A percentile compares a stretch with the other conserved stretches of the same genome.
Evolutionary conservation across 2,329 filamentous ascomycete genomes (phyloP).

Genomic region (Neofusicoccum kwambonambiense): DNA sequence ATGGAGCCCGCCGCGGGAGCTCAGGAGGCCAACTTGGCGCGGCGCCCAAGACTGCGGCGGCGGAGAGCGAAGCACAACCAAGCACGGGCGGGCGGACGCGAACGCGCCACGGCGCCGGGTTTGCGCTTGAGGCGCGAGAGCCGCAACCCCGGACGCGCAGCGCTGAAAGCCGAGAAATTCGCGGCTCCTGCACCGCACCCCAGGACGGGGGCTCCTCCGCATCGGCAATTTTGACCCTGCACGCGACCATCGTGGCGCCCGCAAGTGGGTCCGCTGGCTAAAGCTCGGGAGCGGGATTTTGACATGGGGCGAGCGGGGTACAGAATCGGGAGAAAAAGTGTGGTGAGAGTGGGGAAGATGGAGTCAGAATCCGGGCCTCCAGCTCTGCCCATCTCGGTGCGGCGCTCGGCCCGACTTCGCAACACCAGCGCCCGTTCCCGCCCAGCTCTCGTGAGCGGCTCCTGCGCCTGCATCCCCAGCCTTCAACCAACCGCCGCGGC

Average conservation of each 20-base stretch:
- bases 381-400: neutral
- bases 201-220: neutral
- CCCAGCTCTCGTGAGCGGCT: neutral
- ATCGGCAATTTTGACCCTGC: slow-evolving; percentile 2
- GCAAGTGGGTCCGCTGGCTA: neutral
- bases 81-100: neutral
- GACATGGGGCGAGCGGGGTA: neutral
- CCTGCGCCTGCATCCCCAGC: too few species aligned
- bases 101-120: neutral
- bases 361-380: slow-evolving; percentile 11
- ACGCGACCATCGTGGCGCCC: neutral
- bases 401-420: neutral
- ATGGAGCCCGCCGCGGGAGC: neutral
- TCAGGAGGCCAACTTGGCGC: neutral
- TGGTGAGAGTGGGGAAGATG: neutral
- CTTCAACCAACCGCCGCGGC: neutral
- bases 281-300: neutral
- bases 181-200: too few species aligned
- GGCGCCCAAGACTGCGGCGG: neutral
- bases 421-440: neutral
- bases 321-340: neutral
- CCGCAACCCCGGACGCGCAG: neutral
- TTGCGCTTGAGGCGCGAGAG: too few species aligned
- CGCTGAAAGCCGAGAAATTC: neutral
- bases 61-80: neutral